These are phyloP conservation scores for Leishmania mexicana DNA, from an alignment of 208 protist genomes.

Conservation along the genomic window DNA sequence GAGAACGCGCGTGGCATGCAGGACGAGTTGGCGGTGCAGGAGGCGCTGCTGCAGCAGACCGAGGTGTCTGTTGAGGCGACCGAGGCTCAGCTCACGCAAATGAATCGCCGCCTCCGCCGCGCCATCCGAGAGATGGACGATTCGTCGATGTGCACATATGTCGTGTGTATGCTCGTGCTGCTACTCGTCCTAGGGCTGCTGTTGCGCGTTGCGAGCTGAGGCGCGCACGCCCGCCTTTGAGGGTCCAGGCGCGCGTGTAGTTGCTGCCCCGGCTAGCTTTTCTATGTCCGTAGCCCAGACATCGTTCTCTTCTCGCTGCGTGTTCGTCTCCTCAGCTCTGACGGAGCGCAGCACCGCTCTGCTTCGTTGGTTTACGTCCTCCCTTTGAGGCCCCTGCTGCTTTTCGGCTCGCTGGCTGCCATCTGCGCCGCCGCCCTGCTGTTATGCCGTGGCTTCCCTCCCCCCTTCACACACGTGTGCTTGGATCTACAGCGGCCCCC, in stretches of 20 bases:
- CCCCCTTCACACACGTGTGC: background rate
- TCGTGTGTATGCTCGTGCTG: constrained; percentile 45
- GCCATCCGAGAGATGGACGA: constrained; percentile 59
- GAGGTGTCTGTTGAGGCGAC: constrained; percentile 45
- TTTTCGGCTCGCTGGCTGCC: background rate
- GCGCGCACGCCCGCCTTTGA: background rate
- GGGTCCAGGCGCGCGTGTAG: background rate
- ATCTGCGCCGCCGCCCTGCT: background rate
- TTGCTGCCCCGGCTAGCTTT: background rate
- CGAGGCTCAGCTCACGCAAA: constrained; percentile 36
- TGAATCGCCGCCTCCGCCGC: constrained; percentile 60
- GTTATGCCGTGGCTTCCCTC: background rate
- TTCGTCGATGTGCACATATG: constrained; percentile 57
- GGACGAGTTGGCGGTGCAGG: constrained; percentile 64
- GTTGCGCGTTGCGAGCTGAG: constrained; percentile 24
- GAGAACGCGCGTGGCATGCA: constrained; percentile 65
- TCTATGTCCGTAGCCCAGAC: background rate
- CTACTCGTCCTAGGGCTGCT: constrained; percentile 43
- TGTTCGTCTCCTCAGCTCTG: background rate
- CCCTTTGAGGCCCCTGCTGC: background rate
- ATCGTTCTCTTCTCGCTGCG: background rate
- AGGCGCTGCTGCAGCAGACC: constrained; percentile 51
- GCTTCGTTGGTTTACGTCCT: background rate
- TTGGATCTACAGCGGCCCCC: background rate
- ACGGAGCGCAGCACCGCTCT: no score